These are phyloP conservation scores for Neospora caninum DNA, from an alignment of 169 alveolate species.

Conservation along the genomic window DNA sequence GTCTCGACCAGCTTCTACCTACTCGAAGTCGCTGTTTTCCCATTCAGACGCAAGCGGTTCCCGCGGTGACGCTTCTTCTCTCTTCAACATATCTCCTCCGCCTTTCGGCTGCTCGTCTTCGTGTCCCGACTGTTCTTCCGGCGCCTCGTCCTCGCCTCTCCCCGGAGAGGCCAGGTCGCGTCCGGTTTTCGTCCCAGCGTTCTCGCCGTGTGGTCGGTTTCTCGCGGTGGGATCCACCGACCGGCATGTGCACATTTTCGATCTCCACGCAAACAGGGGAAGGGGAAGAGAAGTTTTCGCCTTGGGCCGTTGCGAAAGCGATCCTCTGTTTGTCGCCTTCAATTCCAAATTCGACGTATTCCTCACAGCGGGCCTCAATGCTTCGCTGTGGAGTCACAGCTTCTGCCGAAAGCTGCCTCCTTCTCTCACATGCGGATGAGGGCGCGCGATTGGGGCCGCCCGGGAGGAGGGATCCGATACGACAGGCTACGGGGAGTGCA, in stretches of 20 bases:
- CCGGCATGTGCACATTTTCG: conserved; percentile 6
- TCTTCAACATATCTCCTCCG: not conserved
- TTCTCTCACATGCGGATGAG: not conserved
- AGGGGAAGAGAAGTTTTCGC: not conserved
- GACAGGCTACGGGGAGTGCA: too few species aligned
- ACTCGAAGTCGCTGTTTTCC: not conserved
- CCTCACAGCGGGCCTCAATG: conserved; percentile 7
- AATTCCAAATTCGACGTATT: not conserved
- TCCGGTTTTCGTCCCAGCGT: not conserved
- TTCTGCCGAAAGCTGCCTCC: not conserved
- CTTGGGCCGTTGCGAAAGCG: not conserved
- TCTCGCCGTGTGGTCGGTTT: conserved; percentile 7
- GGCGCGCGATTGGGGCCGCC: not conserved
- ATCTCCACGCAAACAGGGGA: not conserved
- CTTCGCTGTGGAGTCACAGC: not conserved
- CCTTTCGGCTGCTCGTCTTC: not conserved
- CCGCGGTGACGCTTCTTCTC: not conserved
- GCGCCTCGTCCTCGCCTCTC: not conserved
- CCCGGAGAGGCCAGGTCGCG: not conserved
- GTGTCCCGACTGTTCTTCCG: not conserved
- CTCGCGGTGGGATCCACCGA: not conserved
- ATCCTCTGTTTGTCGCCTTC: not conserved
- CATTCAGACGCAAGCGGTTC: not conserved
- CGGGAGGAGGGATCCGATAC: too few species aligned
- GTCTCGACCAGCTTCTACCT: not conserved